These are phyloP conservation scores for Kokia cookei DNA, from an alignment of 441 rosid species.

Conservation along the genomic window DNA sequence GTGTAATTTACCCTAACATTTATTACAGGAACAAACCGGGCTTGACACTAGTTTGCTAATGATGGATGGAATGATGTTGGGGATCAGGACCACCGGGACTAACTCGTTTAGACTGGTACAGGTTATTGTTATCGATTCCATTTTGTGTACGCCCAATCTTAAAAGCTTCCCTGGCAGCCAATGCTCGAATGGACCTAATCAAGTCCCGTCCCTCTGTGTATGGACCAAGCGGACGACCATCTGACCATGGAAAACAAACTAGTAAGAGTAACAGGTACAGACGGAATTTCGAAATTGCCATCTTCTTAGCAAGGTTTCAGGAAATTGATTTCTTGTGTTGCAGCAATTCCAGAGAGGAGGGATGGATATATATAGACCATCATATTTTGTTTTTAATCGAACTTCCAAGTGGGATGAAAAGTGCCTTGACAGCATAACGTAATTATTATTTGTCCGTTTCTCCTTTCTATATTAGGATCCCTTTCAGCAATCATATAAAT, in stretches of 20 bases:
- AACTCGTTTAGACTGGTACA: not conserved
- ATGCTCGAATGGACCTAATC: conserved; percentile 4
- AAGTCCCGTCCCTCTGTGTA: conserved; percentile 10
- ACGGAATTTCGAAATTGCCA: not conserved
- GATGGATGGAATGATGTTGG: conserved; percentile 29
- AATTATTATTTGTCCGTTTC: not conserved
- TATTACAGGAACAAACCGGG: too few species aligned
- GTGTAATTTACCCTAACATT: too few species aligned
- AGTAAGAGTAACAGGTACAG: not conserved
- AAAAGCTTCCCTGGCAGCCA: conserved; percentile 1
- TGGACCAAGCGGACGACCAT: conserved; percentile 3
- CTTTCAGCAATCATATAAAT: not conserved
- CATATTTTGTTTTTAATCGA: not conserved
- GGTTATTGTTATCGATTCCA: not conserved
- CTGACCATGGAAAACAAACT: not conserved
- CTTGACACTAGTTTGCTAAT: not conserved
- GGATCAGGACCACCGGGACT: conserved; percentile 17
- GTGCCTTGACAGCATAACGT: not conserved
- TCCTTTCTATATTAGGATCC: not conserved
- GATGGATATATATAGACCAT: not conserved
- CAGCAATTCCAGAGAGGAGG: not conserved
- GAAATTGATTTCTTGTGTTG: not conserved
- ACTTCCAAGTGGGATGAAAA: not conserved
- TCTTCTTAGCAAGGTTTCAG: not conserved
- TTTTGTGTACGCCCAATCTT: not conserved